Percentiles rank a stretch among this genome's conserved stretches.
Evolutionary conservation across 1,284 basidiomycete species (phyloP).

Genomic region (Trichosporon sp.): DNA sequence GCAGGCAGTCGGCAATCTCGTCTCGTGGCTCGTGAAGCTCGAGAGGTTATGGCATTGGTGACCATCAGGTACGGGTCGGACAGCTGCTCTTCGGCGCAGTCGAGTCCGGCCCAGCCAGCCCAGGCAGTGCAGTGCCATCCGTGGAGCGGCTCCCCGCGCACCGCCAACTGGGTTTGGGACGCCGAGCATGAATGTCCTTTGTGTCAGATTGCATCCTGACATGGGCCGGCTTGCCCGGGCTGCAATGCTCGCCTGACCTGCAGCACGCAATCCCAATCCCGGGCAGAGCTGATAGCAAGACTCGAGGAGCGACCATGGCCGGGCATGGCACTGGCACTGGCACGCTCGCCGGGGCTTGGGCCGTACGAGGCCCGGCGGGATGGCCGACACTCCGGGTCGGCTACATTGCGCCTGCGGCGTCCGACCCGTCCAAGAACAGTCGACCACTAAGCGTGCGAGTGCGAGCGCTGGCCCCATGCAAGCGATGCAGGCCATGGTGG

Average conservation of each 20-base stretch:
- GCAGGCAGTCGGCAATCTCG: not conserved
- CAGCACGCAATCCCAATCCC: not conserved
- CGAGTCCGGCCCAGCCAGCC: no score
- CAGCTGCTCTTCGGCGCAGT: not conserved
- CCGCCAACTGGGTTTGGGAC: not conserved
- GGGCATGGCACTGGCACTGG: not conserved
- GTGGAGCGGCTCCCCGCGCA: not conserved
- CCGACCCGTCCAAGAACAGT: not conserved
- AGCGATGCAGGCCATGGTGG: no score
- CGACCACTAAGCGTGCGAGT: no score
- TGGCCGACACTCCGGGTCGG: not conserved
- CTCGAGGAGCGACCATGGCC: not conserved
- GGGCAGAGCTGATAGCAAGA: not conserved
- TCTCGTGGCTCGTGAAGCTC: not conserved
- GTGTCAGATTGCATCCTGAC: slow-evolving; percentile 2
- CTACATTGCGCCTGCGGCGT: not conserved
- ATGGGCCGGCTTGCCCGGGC: not conserved
- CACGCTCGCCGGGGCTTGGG: not conserved
- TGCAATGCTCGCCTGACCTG: not conserved
- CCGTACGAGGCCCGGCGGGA: not conserved
- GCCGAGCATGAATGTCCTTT: not conserved
- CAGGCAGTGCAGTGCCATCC: not conserved
- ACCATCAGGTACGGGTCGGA: not conserved
- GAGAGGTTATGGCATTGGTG: not conserved
- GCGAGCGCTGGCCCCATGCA: no score